A percentile compares a stretch with the other conserved stretches of the same genome.
phyloP scores from a whole-genome alignment of 2,329 filamentous ascomycete genomes.

The Mycocentrospora acerina region DNA sequence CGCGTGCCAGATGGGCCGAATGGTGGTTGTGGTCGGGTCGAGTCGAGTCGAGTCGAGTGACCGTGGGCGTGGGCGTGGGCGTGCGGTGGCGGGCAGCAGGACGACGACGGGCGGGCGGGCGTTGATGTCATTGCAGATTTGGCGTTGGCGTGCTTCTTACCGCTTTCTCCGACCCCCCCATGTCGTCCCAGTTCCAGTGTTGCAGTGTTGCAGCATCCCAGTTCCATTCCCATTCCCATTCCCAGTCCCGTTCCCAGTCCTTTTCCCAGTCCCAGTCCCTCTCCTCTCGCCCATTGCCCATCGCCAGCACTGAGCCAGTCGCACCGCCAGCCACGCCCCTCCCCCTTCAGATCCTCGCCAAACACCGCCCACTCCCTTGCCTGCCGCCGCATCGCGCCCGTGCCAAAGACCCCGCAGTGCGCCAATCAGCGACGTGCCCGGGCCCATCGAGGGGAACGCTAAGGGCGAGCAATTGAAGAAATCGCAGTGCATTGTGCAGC shows the following conservation, averaged over 20 bases:
- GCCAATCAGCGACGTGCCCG: conserved; percentile 31
- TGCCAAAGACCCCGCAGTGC: conserved; percentile 14
- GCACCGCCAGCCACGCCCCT: no score
- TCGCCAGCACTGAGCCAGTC: no score
- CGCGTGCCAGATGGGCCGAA: no score
- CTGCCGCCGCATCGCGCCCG: neutral
- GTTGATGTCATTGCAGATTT: conserved; percentile 3
- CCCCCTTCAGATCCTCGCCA: neutral
- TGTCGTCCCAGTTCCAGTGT: neutral
- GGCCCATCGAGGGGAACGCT: conserved; percentile 36
- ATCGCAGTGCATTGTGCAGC: conserved; percentile 21
- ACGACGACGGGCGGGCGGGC: no score
- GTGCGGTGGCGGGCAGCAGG: no score
- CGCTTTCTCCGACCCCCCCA: neutral
- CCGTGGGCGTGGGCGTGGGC: no score
- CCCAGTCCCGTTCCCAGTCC: no score
- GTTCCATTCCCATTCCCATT: no score
- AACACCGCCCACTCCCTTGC: neutral
- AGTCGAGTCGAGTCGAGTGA: no score
- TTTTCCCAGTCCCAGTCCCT: no score
- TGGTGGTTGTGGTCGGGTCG: no score
- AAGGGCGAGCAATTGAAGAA: conserved; percentile 41
- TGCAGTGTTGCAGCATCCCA: conserved; percentile 3
- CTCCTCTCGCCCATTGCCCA: no score
- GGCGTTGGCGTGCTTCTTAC: conserved; percentile 3